Conservation (phyloP, 768 basidiomycete genomes). For the Pleurotus citrinopileatus region DNA sequence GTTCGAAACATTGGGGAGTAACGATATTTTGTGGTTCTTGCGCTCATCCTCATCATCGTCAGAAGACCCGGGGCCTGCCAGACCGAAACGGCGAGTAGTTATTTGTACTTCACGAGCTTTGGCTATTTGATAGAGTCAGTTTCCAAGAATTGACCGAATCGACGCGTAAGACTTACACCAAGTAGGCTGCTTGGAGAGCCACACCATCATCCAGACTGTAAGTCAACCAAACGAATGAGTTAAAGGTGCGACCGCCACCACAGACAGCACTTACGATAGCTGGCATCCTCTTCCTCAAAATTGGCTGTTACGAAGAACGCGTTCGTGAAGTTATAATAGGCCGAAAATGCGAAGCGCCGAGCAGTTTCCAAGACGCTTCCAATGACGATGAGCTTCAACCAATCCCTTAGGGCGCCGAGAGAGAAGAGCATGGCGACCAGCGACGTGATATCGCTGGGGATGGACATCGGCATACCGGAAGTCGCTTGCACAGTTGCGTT, state of each 20-base stretch:
- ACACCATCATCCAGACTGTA: constrained; percentile 68
- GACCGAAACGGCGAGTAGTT: constrained; percentile 38
- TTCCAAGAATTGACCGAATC: neutral
- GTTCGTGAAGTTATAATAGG: constrained; percentile 42
- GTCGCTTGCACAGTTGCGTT: neutral
- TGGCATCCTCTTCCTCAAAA: constrained; percentile 57
- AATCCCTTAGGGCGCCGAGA: constrained; percentile 55
- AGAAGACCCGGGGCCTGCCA: constrained; percentile 26
- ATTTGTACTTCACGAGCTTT: constrained; percentile 50
- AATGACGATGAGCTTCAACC: constrained; percentile 59
- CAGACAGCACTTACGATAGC: constrained; percentile 42
- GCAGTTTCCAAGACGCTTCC: constrained; percentile 60
- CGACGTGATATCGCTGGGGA: constrained; percentile 25
- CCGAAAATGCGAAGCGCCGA: constrained; percentile 41
- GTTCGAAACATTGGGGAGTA: constrained; percentile 37
- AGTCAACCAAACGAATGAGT: neutral
- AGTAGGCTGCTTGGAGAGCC: constrained; percentile 61
- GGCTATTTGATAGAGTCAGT: constrained; percentile 22
- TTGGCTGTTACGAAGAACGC: constrained; percentile 62
- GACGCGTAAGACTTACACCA: constrained; percentile 42
- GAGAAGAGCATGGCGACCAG: constrained; percentile 46
- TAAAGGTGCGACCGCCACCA: neutral
- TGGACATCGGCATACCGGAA: constrained; percentile 16
- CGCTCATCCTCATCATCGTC: constrained; percentile 28
- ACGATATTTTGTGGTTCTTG: constrained; percentile 33